phyloP scores from a whole-genome alignment of 805 yeast species.

The Kurtzmaniella fragi region DNA sequence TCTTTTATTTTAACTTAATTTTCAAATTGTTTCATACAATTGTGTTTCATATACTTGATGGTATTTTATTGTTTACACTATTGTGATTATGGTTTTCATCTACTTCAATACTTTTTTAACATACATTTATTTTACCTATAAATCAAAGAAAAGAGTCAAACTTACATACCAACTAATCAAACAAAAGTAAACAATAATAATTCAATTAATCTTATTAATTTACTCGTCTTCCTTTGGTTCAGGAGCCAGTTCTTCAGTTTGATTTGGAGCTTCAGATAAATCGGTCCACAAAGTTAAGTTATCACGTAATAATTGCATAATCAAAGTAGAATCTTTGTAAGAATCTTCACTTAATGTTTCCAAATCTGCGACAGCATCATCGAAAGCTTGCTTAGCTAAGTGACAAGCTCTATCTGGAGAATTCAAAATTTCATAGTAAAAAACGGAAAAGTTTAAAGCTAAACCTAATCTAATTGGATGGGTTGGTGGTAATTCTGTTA shows the following conservation, averaged over 20 bases:
- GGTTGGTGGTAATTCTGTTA: conserved; percentile 95
- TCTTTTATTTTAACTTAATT: no score
- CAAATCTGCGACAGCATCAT: conserved; percentile 97
- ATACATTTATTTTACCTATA: no score
- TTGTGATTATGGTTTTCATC: not conserved
- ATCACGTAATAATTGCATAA: conserved; percentile 98
- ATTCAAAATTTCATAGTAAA: conserved; percentile 96
- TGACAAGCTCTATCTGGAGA: conserved; percentile 99
- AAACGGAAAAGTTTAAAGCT: conserved; percentile 96
- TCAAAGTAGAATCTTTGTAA: conserved; percentile 96
- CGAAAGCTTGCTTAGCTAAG: conserved; percentile 97
- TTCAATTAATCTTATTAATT: conserved; percentile 3
- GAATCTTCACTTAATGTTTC: conserved; percentile 97
- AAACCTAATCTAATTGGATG: conserved; percentile 98
- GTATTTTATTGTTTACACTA: no score
- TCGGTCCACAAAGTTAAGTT: conserved; percentile 98
- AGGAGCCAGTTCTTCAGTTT: conserved; percentile 26
- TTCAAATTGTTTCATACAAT: not conserved
- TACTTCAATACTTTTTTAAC: not conserved
- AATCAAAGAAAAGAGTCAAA: not conserved
- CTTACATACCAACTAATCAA: not conserved
- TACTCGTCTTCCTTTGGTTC: conserved; percentile 17
- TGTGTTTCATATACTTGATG: not conserved
- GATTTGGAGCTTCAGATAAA: conserved; percentile 71
- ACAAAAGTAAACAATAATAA: not conserved